A percentile compares a stretch with the other conserved stretches of the same genome.
phyloP scores from a whole-genome alignment of 768 basidiomycete species.

The Mycena haematopus region DNA sequence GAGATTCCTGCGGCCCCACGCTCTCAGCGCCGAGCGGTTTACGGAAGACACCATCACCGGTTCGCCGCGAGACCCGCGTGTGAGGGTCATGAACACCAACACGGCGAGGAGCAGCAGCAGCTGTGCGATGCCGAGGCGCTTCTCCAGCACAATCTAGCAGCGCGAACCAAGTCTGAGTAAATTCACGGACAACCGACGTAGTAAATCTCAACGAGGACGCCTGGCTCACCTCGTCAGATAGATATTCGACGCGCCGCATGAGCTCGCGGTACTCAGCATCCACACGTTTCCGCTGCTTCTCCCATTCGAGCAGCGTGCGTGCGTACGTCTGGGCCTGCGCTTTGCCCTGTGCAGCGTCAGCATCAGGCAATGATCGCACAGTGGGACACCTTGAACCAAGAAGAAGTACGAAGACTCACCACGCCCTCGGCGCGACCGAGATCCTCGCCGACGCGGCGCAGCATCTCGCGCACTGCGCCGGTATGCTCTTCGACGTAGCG shows the following conservation, averaged over 20 bases:
- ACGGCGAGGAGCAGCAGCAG: conserved; percentile 83
- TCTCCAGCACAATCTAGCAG: conserved; percentile 80
- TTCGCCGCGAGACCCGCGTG: conserved; percentile 63
- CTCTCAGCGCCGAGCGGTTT: conserved; percentile 20
- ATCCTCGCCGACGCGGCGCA: conserved; percentile 78
- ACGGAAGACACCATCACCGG: not conserved
- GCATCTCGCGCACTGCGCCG: conserved; percentile 70
- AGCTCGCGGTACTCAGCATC: conserved; percentile 77
- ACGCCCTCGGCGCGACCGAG: conserved; percentile 78
- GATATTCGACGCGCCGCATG: conserved; percentile 69
- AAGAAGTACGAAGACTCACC: conserved; percentile 48
- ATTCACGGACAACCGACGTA: not conserved
- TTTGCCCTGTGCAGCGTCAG: conserved; percentile 53
- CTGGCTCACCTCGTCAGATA: conserved; percentile 78
- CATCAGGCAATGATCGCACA: not conserved
- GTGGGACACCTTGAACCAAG: not conserved
- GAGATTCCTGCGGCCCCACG: conserved; percentile 28
- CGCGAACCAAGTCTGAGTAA: not conserved
- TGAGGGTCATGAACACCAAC: conserved; percentile 85
- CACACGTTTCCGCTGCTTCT: conserved; percentile 66
- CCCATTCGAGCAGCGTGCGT: conserved; percentile 70
- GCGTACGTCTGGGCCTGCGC: conserved; percentile 73
- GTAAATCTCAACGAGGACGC: conserved; percentile 5
- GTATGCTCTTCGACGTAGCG: conserved; percentile 93
- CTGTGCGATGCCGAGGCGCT: conserved; percentile 88